These are phyloP conservation scores for Rosellinia necatrix DNA, from an alignment of 2,329 filamentous ascomycete species.

Conservation along the genomic window DNA sequence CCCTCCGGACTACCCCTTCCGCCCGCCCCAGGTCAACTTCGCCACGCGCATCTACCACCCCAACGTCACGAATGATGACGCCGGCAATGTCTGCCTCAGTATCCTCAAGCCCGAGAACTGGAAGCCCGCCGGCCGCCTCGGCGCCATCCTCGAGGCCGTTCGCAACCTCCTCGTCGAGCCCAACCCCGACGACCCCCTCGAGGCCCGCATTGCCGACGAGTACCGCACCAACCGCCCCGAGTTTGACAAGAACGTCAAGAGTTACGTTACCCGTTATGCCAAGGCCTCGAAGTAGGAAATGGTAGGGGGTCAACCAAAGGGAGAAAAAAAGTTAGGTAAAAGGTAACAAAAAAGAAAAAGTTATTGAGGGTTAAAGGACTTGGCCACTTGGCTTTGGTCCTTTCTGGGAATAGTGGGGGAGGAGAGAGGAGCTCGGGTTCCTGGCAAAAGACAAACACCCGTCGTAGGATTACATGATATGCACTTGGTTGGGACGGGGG, in stretches of 20 bases:
- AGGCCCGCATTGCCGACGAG: conserved; percentile 84
- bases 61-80: conserved; percentile 86
- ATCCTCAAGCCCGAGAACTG: conserved; percentile 85
- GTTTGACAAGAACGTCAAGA: conserved; percentile 75
- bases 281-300: conserved; percentile 40
- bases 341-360: too few relatives aligned
- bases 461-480: too few relatives aligned
- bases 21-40: conserved; percentile 80
- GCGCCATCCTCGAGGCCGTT: conserved; percentile 76
- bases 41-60: conserved; percentile 93
- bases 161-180: conserved; percentile 77
- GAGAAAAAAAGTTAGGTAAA: too few relatives aligned
- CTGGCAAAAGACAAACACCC: too few relatives aligned
- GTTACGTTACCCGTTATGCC: conserved; percentile 78
- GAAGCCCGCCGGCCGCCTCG: conserved; percentile 84
- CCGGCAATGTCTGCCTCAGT: conserved; percentile 83
- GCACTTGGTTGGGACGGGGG: too few relatives aligned
- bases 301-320: too few relatives aligned
- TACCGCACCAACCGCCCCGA: conserved; percentile 69
- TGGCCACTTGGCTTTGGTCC: too few relatives aligned
- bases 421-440: too few relatives aligned
- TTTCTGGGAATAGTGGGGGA: too few relatives aligned
- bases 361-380: too few relatives aligned
- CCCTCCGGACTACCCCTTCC: conserved; percentile 86
- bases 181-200: conserved; percentile 87